Evolutionary conservation across 345 rosid genomes (phyloP).

Genomic region (Linum usitatissimum): DNA sequence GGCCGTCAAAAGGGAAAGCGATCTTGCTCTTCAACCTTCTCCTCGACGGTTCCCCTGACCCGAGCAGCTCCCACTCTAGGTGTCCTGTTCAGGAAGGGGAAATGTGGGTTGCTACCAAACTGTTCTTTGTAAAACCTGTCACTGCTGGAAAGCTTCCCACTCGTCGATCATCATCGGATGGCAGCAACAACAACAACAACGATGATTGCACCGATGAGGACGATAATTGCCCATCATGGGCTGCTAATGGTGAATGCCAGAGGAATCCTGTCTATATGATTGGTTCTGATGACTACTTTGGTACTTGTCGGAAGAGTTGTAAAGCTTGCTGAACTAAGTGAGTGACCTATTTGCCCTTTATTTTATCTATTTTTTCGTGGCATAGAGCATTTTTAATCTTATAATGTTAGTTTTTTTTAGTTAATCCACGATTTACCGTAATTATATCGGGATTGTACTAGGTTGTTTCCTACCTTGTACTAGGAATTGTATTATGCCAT

Average conservation of each 20-base stretch:
- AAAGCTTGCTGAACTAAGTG: constrained; percentile 27
- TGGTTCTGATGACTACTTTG: constrained; percentile 82
- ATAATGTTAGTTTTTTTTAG: no score
- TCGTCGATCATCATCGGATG: constrained; percentile 13
- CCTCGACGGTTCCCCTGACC: constrained; percentile 45
- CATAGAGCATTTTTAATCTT: no score
- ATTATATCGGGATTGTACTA: no score
- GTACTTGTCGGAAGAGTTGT: constrained; percentile 90
- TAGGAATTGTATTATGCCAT: no score
- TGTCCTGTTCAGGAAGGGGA: constrained; percentile 73
- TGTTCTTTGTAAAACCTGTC: constrained; percentile 33
- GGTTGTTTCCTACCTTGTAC: no score
- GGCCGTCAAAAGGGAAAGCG: constrained; percentile 72
- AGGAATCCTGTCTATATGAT: constrained; percentile 80
- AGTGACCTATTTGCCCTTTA: no score
- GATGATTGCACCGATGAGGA: constrained; percentile 70
- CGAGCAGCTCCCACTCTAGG: constrained; percentile 52
- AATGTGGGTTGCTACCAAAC: constrained; percentile 61
- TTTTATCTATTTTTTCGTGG: no score
- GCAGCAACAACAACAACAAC: not conserved
- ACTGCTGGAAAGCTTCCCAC: constrained; percentile 11
- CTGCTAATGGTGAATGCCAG: constrained; percentile 67
- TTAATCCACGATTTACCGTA: no score
- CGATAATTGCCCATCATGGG: constrained; percentile 59
- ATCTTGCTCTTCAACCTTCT: constrained; percentile 57